phyloP scores from a whole-genome alignment of 495 filamentous ascomycete species.

The Neurospora cerealis region DNA sequence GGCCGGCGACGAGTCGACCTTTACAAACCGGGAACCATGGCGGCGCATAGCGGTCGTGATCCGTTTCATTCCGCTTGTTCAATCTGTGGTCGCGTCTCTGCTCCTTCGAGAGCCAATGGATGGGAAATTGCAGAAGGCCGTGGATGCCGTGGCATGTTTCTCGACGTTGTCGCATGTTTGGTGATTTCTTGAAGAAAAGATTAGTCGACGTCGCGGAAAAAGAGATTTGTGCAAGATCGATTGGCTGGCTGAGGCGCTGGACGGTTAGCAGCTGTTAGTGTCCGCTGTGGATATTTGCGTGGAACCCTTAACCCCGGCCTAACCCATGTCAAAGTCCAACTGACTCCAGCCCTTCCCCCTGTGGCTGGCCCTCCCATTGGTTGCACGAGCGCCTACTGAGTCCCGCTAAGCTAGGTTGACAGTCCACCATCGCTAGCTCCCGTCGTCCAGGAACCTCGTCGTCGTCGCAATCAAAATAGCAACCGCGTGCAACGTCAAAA shows the following conservation, averaged over 20 bases:
- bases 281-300: neutral
- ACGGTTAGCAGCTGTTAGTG: neutral
- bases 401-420: neutral
- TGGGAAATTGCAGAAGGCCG: neutral
- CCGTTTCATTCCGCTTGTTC: neutral
- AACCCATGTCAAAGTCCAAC: neutral
- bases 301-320: neutral
- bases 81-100: neutral
- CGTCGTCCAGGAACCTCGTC: slow-evolving; percentile 2
- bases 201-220: neutral
- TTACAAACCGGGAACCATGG: neutral
- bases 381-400: slow-evolving; percentile 8
- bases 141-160: neutral
- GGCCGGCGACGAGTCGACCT: neutral
- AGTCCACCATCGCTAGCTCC: neutral
- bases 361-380: slow-evolving; percentile 3
- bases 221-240: neutral
- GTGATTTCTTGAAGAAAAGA: neutral
- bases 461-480: neutral
- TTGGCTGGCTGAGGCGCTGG: neutral
- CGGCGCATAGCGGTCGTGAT: neutral
- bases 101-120: neutral
- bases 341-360: neutral
- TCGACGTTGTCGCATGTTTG: neutral
- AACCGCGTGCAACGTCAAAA: neutral